A percentile compares a stretch with the other conserved stretches of the same genome.
These are phyloP conservation scores for Coemansia erecta DNA, from an alignment of 192 early-diverging fungal genomes.

Conservation along the genomic window DNA sequence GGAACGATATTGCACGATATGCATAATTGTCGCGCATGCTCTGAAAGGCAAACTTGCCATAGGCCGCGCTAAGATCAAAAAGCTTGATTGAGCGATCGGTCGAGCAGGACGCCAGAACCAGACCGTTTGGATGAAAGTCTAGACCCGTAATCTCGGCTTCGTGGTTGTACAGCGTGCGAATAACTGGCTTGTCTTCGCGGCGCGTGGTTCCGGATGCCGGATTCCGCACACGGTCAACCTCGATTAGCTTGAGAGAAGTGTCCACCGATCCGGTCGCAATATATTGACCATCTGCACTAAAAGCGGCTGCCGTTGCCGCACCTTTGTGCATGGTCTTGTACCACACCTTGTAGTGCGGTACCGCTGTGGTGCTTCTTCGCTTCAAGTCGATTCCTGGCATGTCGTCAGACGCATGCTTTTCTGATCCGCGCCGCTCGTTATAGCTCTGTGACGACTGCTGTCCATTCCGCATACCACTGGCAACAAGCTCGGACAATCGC, in stretches of 20 bases:
- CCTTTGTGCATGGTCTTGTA: constrained; percentile 81
- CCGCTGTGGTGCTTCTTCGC: not conserved
- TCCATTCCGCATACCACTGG: constrained; percentile 61
- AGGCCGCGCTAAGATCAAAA: constrained; percentile 81
- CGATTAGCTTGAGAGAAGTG: constrained; percentile 86
- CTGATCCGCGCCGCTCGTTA: constrained; percentile 7
- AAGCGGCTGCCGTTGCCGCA: constrained; percentile 62
- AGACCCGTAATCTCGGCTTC: constrained; percentile 75
- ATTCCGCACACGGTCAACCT: constrained; percentile 71
- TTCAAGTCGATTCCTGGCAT: constrained; percentile 24
- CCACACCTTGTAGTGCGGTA: constrained; percentile 62
- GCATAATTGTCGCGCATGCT: constrained; percentile 80
- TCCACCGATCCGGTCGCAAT: constrained; percentile 89
- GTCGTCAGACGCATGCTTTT: constrained; percentile 22
- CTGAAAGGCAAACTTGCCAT: constrained; percentile 79
- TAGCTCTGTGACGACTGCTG: not conserved
- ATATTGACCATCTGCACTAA: constrained; percentile 69
- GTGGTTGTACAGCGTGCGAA: constrained; percentile 90
- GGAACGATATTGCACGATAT: constrained; percentile 81
- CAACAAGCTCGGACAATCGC: constrained; percentile 61
- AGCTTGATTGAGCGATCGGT: constrained; percentile 85
- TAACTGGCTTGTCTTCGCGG: constrained; percentile 77
- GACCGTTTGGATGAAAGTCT: constrained; percentile 89
- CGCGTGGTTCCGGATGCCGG: constrained; percentile 61
- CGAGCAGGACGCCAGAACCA: constrained; percentile 83